Conservation (phyloP, 1,139 yeast genomes). For the Torulaspora pretoriensis region DNA sequence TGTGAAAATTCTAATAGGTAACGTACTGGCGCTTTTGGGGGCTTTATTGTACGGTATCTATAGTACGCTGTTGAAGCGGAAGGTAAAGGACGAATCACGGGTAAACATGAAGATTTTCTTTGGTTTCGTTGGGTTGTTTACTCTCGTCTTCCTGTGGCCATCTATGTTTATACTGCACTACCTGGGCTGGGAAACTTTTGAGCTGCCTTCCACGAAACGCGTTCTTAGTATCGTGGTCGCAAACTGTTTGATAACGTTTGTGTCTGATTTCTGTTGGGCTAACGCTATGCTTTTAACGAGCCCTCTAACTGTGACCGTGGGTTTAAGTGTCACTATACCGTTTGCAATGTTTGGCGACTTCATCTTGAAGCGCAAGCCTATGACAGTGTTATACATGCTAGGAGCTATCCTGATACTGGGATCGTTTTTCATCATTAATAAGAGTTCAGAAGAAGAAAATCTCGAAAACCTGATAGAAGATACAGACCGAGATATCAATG, state of each 20-base stretch:
- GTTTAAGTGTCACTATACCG: constrained; percentile 88
- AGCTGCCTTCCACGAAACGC: constrained; percentile 54
- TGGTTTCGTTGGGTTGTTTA: constrained; percentile 90
- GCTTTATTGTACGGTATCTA: constrained; percentile 90
- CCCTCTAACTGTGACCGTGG: constrained; percentile 93
- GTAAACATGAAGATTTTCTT: constrained; percentile 83
- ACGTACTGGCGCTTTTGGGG: constrained; percentile 71
- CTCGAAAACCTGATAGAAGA: constrained; percentile 15
- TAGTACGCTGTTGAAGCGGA: constrained; percentile 74
- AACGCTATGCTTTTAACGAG: constrained; percentile 88
- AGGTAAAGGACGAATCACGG: constrained; percentile 65
- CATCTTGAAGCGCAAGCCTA: constrained; percentile 58
- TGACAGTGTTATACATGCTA: constrained; percentile 58
- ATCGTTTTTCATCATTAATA: constrained; percentile 80
- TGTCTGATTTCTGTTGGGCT: constrained; percentile 94
- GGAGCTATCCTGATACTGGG: constrained; percentile 79
- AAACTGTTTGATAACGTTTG: constrained; percentile 73
- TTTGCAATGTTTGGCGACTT: constrained; percentile 91
- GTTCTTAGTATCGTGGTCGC: constrained; percentile 53
- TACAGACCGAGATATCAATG: neutral
- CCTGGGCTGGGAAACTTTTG: constrained; percentile 63
- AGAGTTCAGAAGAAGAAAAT: constrained; percentile 59
- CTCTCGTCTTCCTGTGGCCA: constrained; percentile 80
- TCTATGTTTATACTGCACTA: constrained; percentile 60
- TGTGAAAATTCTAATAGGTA: constrained; percentile 61